Percentiles rank a stretch among this genome's conserved stretches.
These are phyloP conservation scores for Morella rubra DNA, from an alignment of 306 rosid species.

Conservation along the genomic window DNA sequence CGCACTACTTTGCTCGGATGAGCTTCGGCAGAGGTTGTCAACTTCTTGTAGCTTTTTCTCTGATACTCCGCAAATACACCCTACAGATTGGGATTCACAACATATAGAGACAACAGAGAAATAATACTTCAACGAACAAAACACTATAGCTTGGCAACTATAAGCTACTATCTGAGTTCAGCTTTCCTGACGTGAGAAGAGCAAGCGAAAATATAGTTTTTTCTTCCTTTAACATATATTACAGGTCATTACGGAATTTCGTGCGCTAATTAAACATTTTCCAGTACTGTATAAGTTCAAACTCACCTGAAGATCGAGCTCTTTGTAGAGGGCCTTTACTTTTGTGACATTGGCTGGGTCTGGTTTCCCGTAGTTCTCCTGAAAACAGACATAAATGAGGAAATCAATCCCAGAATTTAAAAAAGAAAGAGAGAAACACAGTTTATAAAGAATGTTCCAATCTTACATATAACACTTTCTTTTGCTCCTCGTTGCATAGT, in stretches of 20 bases:
- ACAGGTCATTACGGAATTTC: background rate
- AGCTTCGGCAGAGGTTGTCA: slow-evolving; percentile 60
- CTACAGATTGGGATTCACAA: slow-evolving; percentile 30
- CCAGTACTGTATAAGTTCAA: background rate
- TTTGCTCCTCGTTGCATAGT: slow-evolving; percentile 63
- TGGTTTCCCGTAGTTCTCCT: slow-evolving; percentile 84
- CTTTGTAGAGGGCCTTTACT: slow-evolving; percentile 70
- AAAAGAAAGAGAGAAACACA: background rate
- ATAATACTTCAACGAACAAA: slow-evolving; percentile 9
- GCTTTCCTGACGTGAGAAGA: background rate
- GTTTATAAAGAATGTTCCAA: slow-evolving; percentile 2
- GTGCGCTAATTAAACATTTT: background rate
- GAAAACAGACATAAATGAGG: slow-evolving; percentile 21
- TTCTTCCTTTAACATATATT: too few relatives aligned
- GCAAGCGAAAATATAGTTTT: too few relatives aligned
- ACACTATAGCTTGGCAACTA: background rate
- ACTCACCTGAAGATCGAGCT: slow-evolving; percentile 74
- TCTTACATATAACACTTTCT: slow-evolving; percentile 67
- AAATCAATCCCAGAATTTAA: slow-evolving; percentile 1
- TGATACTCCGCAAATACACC: slow-evolving; percentile 75
- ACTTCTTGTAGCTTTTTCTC: slow-evolving; percentile 60
- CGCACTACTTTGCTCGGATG: slow-evolving; percentile 78
- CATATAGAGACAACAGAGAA: background rate
- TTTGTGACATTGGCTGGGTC: slow-evolving; percentile 57
- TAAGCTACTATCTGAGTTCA: background rate